phyloP scores from a whole-genome alignment of 2,329 filamentous ascomycete genomes.

The Cadophora luteo-olivacea region DNA sequence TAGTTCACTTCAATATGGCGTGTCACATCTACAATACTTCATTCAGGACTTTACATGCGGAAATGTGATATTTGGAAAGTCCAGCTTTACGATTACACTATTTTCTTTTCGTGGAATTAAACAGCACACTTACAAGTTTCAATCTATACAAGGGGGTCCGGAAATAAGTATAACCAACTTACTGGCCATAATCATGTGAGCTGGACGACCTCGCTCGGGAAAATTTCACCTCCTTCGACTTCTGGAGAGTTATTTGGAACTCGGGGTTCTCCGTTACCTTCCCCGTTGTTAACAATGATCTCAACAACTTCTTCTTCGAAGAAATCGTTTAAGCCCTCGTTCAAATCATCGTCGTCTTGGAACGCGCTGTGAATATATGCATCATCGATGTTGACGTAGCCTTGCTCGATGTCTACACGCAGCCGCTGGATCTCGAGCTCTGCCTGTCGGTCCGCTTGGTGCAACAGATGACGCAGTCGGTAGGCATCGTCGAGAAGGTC shows the following conservation, averaged over 20 bases:
- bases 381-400: background rate
- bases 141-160: too few species aligned
- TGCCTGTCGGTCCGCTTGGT: background rate
- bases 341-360: background rate
- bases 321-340: background rate
- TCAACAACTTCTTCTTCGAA: background rate
- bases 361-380: background rate
- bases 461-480: background rate
- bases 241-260: background rate
- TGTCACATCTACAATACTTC: too few species aligned
- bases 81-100: too few species aligned
- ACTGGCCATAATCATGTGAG: background rate
- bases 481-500: background rate
- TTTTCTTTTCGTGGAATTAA: background rate
- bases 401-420: background rate
- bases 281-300: background rate
- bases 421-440: background rate
- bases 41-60: too few species aligned
- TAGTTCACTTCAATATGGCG: too few species aligned
- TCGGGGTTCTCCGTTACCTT: background rate
- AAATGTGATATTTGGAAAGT: too few species aligned
- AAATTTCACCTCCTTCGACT: background rate
- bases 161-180: background rate
- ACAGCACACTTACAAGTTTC: background rate
- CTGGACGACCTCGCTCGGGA: background rate